phyloP scores from a whole-genome alignment of 495 filamentous ascomycete species.

The Choiromyces venosus region DNA sequence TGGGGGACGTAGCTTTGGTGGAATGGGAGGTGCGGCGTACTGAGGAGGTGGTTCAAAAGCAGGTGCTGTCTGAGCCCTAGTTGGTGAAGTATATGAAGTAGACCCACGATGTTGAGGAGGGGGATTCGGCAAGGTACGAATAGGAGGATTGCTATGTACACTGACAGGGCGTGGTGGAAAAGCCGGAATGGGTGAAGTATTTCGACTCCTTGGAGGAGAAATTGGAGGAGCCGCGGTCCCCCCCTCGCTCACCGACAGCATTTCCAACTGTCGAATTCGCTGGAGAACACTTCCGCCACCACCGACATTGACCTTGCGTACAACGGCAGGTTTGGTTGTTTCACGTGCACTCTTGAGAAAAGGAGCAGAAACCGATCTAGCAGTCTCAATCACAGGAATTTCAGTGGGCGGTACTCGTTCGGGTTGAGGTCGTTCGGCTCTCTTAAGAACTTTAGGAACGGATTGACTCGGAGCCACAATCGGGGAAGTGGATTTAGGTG shows the following conservation, averaged over 20 bases:
- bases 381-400: conserved; percentile 21
- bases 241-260: conserved; percentile 28
- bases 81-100: conserved; percentile 17
- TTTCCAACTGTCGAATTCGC: conserved; percentile 41
- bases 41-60: background rate
- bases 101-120: conserved; percentile 16
- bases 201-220: conserved; percentile 28
- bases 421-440: conserved; percentile 21
- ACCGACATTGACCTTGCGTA: conserved; percentile 35
- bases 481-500: conserved; percentile 24
- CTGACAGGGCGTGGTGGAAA: conserved; percentile 24
- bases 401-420: conserved; percentile 21
- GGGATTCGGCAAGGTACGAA: conserved; percentile 31
- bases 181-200: conserved; percentile 33
- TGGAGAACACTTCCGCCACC: conserved; percentile 38
- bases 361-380: conserved; percentile 41
- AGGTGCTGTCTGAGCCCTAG: conserved; percentile 11
- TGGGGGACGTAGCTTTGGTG: conserved; percentile 15
- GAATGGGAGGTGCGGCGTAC: conserved; percentile 7
- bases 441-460: conserved; percentile 31
- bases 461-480: conserved; percentile 16
- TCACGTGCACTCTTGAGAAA: conserved; percentile 36
- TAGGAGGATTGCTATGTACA: conserved; percentile 24
- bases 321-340: conserved; percentile 10
- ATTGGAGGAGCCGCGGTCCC: conserved; percentile 18